Evolutionary conservation across 2,329 filamentous ascomycete genomes (phyloP).

Genomic region (Ceratocystis albifundus): DNA sequence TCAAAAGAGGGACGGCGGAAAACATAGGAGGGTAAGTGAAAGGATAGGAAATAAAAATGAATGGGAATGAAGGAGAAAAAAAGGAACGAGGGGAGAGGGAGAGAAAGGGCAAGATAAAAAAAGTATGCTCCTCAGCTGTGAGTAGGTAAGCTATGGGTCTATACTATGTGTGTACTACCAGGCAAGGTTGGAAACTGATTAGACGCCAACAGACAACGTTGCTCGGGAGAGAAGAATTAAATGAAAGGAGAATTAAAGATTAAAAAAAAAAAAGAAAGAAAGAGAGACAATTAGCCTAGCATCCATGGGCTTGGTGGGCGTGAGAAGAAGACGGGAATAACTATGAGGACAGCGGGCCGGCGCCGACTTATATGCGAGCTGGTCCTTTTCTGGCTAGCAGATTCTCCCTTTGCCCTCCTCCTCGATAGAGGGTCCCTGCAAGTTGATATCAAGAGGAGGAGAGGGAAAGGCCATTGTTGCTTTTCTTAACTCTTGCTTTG

Average conservation of each 20-base stretch:
- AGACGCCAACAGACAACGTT: background rate
- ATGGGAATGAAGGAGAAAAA: slow-evolving; percentile 1
- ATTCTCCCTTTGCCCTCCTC: too few species aligned
- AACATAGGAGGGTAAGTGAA: background rate
- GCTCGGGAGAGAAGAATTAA: background rate
- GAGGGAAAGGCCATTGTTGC: too few species aligned
- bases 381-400: background rate
- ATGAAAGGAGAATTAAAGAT: background rate
- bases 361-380: slow-evolving; percentile 10
- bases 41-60: slow-evolving; percentile 1
- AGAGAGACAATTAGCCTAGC: background rate
- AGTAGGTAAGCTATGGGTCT: background rate
- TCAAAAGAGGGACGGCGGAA: slow-evolving; percentile 7
- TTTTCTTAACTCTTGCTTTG: background rate
- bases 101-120: background rate
- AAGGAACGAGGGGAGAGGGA: background rate
- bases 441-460: background rate
- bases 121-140: background rate
- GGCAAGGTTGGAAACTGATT: background rate
- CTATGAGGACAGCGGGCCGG: slow-evolving; percentile 9
- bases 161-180: background rate
- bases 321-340: slow-evolving; percentile 1
- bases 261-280: background rate
- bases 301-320: background rate
- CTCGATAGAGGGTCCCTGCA: background rate